These are phyloP conservation scores for Sapria himalayana DNA, from an alignment of 345 rosid genomes.

Conservation along the genomic window DNA sequence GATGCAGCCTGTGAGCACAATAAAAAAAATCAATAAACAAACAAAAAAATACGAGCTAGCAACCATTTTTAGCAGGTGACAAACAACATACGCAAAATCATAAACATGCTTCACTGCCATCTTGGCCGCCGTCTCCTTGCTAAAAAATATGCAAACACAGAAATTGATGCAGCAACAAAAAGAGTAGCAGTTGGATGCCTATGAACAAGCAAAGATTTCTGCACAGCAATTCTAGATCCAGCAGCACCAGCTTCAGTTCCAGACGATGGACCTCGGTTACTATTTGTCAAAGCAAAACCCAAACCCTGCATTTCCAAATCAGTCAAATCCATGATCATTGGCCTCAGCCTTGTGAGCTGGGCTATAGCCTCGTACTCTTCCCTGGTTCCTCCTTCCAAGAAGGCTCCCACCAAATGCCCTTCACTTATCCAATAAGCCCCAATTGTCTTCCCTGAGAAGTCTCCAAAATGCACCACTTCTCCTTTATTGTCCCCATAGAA, in stretches of 20 bases:
- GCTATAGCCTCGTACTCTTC: conserved; percentile 82
- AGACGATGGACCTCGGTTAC: conserved; percentile 16
- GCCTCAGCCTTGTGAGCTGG: conserved; percentile 41
- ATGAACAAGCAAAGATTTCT: conserved; percentile 27
- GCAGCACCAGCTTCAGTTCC: conserved; percentile 11
- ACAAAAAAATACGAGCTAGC: too few relatives aligned
- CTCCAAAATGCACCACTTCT: conserved; percentile 74
- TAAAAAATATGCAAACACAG: conserved; percentile 81
- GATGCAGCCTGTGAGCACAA: too few relatives aligned
- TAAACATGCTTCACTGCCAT: too few relatives aligned
- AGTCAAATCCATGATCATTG: conserved; percentile 26
- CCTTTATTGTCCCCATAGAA: conserved; percentile 79
- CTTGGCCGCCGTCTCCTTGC: conserved; percentile 71
- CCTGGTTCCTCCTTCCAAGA: conserved; percentile 86
- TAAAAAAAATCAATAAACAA: too few relatives aligned
- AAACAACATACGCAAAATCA: too few relatives aligned
- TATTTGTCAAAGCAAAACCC: conserved; percentile 34
- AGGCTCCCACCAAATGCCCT: conserved; percentile 68
- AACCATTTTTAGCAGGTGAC: too few relatives aligned
- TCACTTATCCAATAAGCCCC: conserved; percentile 85
- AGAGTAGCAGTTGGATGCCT: conserved; percentile 71
- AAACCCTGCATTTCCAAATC: conserved; percentile 50
- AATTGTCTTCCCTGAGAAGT: conserved; percentile 38
- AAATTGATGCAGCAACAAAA: conserved; percentile 53
- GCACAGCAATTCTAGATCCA: conserved; percentile 20